Evolutionary conservation across 2,329 filamentous ascomycete species (phyloP).

Genomic region (Fusarium mangiferae): DNA sequence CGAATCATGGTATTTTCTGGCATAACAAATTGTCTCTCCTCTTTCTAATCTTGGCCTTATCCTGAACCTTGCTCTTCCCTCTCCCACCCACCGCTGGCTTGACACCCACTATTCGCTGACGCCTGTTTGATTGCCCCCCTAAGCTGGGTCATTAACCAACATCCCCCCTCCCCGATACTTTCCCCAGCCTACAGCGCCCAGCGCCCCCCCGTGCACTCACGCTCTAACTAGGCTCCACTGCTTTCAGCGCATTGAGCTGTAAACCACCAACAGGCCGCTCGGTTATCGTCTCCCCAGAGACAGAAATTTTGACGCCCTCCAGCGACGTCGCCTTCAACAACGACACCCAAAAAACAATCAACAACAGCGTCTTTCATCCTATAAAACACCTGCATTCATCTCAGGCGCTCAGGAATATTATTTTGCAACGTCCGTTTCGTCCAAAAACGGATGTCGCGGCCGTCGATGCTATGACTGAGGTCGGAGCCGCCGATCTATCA

Average conservation of each 20-base stretch:
- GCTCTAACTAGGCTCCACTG: slow-evolving; percentile 37
- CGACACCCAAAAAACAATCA: slow-evolving; percentile 47
- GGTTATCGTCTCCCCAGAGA: slow-evolving; percentile 38
- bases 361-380: slow-evolving; percentile 49
- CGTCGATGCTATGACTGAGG: slow-evolving; percentile 77
- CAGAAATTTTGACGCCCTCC: slow-evolving; percentile 49
- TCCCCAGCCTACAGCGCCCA: slow-evolving; percentile 31
- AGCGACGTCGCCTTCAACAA: slow-evolving; percentile 45
- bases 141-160: slow-evolving; percentile 13
- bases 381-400: slow-evolving; percentile 44
- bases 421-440: slow-evolving; percentile 65
- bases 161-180: slow-evolving; percentile 13
- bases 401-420: slow-evolving; percentile 40
- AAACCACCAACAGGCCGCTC: slow-evolving; percentile 34
- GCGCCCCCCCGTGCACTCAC: slow-evolving; percentile 18
- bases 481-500: slow-evolving; percentile 72
- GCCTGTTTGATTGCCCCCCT: slow-evolving; percentile 27
- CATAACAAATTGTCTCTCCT: slow-evolving; percentile 27
- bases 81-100: slow-evolving; percentile 20
- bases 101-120: slow-evolving; percentile 28
- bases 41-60: slow-evolving; percentile 33
- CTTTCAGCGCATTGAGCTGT: slow-evolving; percentile 36
- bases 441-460: slow-evolving; percentile 76
- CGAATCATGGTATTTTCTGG: slow-evolving; percentile 25
- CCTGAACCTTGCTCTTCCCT: slow-evolving; percentile 33